These are phyloP conservation scores for Ceratocystis colombiana DNA, from an alignment of 2,329 filamentous ascomycete genomes.

Conservation along the genomic window DNA sequence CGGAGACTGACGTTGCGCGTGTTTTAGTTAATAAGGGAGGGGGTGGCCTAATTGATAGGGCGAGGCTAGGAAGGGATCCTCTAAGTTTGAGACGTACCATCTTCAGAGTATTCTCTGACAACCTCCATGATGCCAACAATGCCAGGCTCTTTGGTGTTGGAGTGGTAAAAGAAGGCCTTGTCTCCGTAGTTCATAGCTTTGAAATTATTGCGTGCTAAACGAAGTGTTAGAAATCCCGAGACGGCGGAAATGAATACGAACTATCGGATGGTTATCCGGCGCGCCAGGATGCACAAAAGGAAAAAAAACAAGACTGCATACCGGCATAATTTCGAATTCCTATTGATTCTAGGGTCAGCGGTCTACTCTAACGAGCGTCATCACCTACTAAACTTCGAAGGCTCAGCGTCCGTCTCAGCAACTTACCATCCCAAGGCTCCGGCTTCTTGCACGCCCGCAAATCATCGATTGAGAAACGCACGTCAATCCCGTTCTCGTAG, in stretches of 20 bases:
- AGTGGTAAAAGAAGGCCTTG: conserved; percentile 94
- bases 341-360: conserved; percentile 27
- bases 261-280: too few relatives aligned
- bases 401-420: too few relatives aligned
- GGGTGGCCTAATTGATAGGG: background rate
- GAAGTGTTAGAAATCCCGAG: background rate
- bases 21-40: conserved; percentile 8
- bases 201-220: conserved; percentile 71
- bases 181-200: conserved; percentile 85
- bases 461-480: conserved; percentile 91
- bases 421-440: conserved; percentile 83
- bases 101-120: conserved; percentile 69
- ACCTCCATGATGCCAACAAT: conserved; percentile 86
- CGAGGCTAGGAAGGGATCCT: background rate
- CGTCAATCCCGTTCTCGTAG: conserved; percentile 75
- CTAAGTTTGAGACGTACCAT: conserved; percentile 44
- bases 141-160: conserved; percentile 79
- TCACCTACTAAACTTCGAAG: too few relatives aligned
- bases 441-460: conserved; percentile 60
- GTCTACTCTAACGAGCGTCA: background rate
- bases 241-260: background rate
- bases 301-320: conserved; percentile 26
- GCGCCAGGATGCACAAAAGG: too few relatives aligned
- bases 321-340: conserved; percentile 44
- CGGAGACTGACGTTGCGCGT: conserved; percentile 29